Percentiles rank a stretch among this genome's conserved stretches.
phyloP scores from a whole-genome alignment of 257 asterid genomes.

The Jacaranda copaia region DNA sequence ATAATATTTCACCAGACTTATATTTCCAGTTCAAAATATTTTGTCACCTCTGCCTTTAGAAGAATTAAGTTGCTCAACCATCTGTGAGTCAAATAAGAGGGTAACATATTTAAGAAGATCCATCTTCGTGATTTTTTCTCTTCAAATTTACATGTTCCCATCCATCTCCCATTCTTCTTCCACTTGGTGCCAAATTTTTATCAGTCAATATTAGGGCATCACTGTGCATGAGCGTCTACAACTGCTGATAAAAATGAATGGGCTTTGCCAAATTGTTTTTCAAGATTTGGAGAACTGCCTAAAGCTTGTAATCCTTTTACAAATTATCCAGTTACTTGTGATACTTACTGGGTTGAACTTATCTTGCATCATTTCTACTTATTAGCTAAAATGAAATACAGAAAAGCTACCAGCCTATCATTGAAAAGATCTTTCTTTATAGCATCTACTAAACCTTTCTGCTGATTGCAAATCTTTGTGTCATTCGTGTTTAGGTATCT shows the following conservation, averaged over 20 bases:
- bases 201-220: too few relatives aligned
- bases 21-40: background rate
- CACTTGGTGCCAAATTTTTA: too few relatives aligned
- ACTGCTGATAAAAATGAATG: too few relatives aligned
- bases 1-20: background rate
- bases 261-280: too few relatives aligned
- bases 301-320: too few relatives aligned
- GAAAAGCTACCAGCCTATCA: background rate
- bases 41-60: background rate
- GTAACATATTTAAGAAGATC: background rate
- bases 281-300: too few relatives aligned
- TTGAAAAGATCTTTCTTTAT: background rate
- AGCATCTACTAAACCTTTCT: background rate
- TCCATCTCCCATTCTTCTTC: background rate
- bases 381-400: constrained; percentile 11
- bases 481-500: constrained; percentile 64
- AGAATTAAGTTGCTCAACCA: constrained; percentile 8
- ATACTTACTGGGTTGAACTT: too few relatives aligned
- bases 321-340: too few relatives aligned
- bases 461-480: constrained; percentile 22
- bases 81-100: background rate
- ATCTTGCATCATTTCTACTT: background rate
- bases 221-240: too few relatives aligned
- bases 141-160: background rate
- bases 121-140: background rate